Base-by-base conservation (phyloP, 768 basidiomycete genomes). In the Naematelia encephala region DNA sequence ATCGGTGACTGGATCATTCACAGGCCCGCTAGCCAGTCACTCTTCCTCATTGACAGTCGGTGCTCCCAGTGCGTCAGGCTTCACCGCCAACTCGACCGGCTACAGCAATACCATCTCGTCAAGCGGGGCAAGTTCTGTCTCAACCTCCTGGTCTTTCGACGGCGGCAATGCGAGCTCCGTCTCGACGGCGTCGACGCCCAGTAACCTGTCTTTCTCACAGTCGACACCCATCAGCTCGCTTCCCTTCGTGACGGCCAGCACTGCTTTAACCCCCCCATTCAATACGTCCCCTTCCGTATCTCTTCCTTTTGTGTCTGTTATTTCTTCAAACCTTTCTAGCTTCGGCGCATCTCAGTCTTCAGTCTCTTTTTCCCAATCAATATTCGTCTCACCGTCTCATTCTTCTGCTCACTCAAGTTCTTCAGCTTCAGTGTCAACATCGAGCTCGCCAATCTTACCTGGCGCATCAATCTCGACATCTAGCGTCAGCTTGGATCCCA, bases 51-150 rank as follows among this genome's bases (percentile, higher is more conserved):
- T 21, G 46, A 8, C 34, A 39, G 8, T 39, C 34, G 34, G 8
- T 16, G 8, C 34, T 8, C 34, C 34, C 8, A 16, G 34, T 39
- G 8, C 34, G 34, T 8, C 34, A 39, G 34, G n/a, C n/a, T n/a
- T 16, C 16, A 16, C 34, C 8, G 16, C 16, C 34, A 39, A 39
- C 16, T 8, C 34, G 34, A 39, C 34, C n/a, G n/a, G n/a, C n/a
- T n/a, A n/a, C n/a, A n/a, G n/a, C n/a, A n/a, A n/a, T n/a, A n/a
- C n/a, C n/a, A n/a, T n/a, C n/a, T n/a, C n/a, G n/a, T n/a, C n/a
- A n/a, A n/a, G n/a, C n/a, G n/a, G n/a, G n/a, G n/a, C 49, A 34
- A 45, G 21, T 45, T n/a, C 57, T 5, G 25, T n/a, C 26, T 27
- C 50, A 16, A 3, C 51, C 12, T 3, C 50, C n/a, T n/a, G n/a